Conservation (phyloP, 225 moss, liverwort and hornwort genomes). For the Antitrichia curtipendula region DNA sequence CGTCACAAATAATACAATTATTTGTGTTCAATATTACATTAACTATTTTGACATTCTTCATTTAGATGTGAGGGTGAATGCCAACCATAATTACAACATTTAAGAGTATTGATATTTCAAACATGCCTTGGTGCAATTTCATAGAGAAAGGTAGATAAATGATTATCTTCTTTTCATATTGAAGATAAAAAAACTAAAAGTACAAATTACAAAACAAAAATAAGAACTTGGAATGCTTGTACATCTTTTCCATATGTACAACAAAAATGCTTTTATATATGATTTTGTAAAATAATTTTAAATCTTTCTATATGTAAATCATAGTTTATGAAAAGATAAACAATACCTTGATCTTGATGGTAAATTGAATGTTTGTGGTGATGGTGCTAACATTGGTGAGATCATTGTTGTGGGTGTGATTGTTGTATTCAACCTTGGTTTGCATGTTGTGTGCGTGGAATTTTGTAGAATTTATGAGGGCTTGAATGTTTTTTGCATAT, state of each 20-base stretch:
- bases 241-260: background rate
- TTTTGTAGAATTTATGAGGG: background rate
- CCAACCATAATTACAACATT: background rate
- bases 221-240: too few species aligned
- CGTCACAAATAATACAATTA: background rate
- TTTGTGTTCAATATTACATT: background rate
- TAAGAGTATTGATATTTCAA: background rate
- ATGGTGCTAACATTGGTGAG: background rate
- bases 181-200: background rate
- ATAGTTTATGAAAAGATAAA: background rate
- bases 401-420: background rate
- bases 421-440: background rate
- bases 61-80: background rate
- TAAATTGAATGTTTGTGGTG: background rate
- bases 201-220: background rate
- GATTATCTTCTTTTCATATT: background rate
- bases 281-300: too few species aligned
- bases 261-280: background rate
- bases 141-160: background rate
- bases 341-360: background rate
- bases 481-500: background rate
- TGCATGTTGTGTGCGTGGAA: background rate
- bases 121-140: background rate
- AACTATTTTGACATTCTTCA: background rate
- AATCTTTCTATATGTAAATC: too few species aligned